These are phyloP conservation scores for Saccharum hybrid DNA, from an alignment of 202 grass and related monocot species.

Conservation along the genomic window DNA sequence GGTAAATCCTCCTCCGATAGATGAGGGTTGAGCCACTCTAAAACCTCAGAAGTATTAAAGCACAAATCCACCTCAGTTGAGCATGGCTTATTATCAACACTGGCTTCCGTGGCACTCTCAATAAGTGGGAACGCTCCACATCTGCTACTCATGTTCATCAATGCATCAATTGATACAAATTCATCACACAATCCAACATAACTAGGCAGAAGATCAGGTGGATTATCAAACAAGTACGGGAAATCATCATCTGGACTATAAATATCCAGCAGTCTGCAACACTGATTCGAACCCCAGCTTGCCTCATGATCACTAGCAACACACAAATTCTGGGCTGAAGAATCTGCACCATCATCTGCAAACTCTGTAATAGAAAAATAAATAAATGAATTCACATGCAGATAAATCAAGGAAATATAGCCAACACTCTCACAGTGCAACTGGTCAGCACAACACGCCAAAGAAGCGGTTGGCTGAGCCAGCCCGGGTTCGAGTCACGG, in stretches of 20 bases:
- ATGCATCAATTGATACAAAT: constrained; percentile 51
- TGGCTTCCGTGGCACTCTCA: constrained; percentile 46
- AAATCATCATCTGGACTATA: constrained; percentile 52
- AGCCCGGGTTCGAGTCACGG: too few relatives aligned
- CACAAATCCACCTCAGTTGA: constrained; percentile 42
- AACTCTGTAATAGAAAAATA: constrained; percentile 37
- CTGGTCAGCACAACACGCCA: too few relatives aligned
- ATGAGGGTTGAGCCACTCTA: constrained; percentile 64
- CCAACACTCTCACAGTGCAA: too few relatives aligned
- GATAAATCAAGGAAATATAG: neutral
- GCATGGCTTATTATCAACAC: constrained; percentile 47
- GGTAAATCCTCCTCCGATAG: constrained; percentile 51
- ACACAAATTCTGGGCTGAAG: constrained; percentile 42
- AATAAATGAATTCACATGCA: constrained; percentile 28
- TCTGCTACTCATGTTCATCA: constrained; percentile 50
- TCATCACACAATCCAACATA: constrained; percentile 52
- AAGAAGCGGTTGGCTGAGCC: too few relatives aligned
- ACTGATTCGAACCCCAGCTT: constrained; percentile 48
- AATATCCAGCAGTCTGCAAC: constrained; percentile 59
- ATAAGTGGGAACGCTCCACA: constrained; percentile 55
- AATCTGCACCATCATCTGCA: constrained; percentile 43
- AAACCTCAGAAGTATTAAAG: constrained; percentile 55
- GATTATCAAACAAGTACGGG: constrained; percentile 56
- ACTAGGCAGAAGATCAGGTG: constrained; percentile 43
- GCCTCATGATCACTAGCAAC: constrained; percentile 48